These are phyloP conservation scores for Erythrophleum fordii DNA, from an alignment of 306 rosid species.

Conservation along the genomic window DNA sequence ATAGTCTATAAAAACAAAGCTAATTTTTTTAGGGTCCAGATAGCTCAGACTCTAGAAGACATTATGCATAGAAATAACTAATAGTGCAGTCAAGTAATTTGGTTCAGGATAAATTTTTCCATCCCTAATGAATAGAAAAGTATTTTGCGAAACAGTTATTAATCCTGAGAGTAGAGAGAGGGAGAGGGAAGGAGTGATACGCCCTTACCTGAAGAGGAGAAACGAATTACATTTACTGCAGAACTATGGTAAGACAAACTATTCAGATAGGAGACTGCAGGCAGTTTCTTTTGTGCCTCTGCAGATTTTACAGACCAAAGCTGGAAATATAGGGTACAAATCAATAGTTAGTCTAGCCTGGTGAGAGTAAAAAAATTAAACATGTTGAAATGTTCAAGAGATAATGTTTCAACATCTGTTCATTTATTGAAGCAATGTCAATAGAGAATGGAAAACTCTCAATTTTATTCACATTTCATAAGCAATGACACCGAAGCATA, in stretches of 20 bases:
- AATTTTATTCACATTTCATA: not conserved
- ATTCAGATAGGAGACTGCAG: slow-evolving; percentile 66
- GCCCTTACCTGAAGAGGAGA: slow-evolving; percentile 75
- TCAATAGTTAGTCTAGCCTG: slow-evolving; percentile 31
- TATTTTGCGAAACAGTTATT: not conserved
- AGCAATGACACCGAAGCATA: not conserved
- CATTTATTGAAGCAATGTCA: not conserved
- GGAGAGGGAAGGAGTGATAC: not conserved
- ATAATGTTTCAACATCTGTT: not conserved
- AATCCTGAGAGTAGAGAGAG: not conserved
- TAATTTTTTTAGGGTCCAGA: not conserved
- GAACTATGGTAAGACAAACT: slow-evolving; percentile 78
- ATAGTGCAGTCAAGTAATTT: not conserved
- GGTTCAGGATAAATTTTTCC: not conserved
- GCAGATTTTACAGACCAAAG: slow-evolving; percentile 70
- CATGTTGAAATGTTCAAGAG: not conserved
- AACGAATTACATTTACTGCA: slow-evolving; percentile 84
- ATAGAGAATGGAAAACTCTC: not conserved
- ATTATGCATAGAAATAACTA: not conserved
- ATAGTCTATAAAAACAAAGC: not conserved
- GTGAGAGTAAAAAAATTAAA: not conserved
- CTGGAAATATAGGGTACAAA: slow-evolving; percentile 46
- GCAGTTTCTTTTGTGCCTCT: slow-evolving; percentile 63
- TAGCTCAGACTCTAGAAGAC: not conserved
- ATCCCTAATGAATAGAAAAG: not conserved